Conservation (phyloP, 164 flowering plant species). For the Annona cherimola region DNA sequence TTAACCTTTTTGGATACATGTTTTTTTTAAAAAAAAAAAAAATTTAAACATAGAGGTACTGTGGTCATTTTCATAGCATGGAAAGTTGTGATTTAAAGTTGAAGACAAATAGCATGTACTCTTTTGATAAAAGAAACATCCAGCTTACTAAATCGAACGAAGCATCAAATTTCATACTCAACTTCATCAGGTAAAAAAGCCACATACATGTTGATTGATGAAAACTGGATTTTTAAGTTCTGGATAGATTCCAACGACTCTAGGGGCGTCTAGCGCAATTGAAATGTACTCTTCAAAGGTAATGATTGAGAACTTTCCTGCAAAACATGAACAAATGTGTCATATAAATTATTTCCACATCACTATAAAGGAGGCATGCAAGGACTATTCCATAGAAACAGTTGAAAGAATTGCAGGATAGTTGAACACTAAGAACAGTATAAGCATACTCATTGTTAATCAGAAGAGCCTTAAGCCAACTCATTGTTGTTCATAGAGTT, state of each 20-base stretch:
- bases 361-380: background rate
- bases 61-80: background rate
- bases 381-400: background rate
- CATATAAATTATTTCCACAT: background rate
- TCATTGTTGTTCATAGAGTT: no score
- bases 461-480: no score
- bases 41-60: no score
- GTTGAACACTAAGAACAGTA: no score
- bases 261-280: conserved; percentile 84
- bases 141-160: background rate
- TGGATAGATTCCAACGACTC: conserved; percentile 97
- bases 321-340: background rate
- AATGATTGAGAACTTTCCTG: conserved; percentile 81
- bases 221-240: conserved; percentile 93
- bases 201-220: conserved; percentile 82
- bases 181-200: background rate
- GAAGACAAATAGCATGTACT: background rate
- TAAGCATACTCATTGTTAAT: no score
- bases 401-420: no score
- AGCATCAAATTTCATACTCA: background rate
- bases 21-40: no score
- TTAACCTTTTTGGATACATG: no score
- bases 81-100: background rate
- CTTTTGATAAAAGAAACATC: background rate
- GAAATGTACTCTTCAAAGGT: conserved; percentile 91